These are phyloP conservation scores for Rhodamnia rubescens DNA, from an alignment of 345 rosid genomes.

Conservation along the genomic window DNA sequence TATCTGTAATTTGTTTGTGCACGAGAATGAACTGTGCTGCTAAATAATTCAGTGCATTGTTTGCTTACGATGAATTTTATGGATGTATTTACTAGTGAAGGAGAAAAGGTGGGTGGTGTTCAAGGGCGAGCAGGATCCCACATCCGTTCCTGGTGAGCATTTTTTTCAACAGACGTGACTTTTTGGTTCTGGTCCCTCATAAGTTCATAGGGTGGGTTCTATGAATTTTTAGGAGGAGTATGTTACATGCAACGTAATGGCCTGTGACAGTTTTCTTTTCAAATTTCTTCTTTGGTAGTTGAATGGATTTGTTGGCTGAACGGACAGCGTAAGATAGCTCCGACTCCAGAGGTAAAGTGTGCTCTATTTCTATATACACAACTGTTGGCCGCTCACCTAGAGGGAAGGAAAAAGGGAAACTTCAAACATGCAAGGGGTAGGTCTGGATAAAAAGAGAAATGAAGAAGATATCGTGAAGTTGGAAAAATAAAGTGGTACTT, in stretches of 20 bases:
- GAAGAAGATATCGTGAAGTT: neutral
- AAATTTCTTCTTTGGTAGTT: conserved; percentile 34
- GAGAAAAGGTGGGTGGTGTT: conserved; percentile 93
- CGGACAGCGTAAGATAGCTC: conserved; percentile 85
- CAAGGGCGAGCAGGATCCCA: conserved; percentile 84
- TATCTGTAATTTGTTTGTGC: neutral
- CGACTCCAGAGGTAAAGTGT: conserved; percentile 62
- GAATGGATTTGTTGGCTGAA: conserved; percentile 99
- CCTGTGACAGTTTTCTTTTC: neutral
- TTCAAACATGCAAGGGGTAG: neutral
- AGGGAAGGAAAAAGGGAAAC: neutral
- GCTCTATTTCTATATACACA: neutral
- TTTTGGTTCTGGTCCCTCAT: neutral
- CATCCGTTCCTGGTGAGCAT: conserved; percentile 64
- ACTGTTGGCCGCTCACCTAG: neutral
- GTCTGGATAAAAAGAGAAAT: neutral
- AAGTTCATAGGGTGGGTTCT: neutral
- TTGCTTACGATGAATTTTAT: neutral
- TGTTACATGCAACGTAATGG: neutral
- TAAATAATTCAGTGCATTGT: neutral
- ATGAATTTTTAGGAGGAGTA: neutral
- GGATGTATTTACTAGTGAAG: conserved; percentile 45
- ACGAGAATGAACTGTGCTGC: neutral
- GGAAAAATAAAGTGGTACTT: neutral
- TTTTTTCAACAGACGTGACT: neutral